These are phyloP conservation scores for Elymus sibiricus DNA, from an alignment of 176 grass and related monocot genomes.

Conservation along the genomic window DNA sequence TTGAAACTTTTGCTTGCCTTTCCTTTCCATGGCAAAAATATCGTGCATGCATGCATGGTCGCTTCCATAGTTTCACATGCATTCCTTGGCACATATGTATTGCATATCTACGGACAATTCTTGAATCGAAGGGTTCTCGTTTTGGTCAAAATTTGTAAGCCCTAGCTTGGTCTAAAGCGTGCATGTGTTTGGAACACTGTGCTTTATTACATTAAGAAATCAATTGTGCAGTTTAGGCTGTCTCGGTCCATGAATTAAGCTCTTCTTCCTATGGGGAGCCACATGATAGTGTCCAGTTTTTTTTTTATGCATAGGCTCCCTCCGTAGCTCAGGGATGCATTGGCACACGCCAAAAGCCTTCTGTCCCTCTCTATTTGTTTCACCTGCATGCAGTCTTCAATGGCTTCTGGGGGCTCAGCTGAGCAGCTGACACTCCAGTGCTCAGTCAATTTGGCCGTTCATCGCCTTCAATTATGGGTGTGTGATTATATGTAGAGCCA, in stretches of 20 bases:
- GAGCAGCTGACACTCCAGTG: neutral
- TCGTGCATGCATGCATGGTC: neutral
- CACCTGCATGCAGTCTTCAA: conserved; percentile 35
- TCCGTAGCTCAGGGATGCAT: neutral
- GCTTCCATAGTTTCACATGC: neutral
- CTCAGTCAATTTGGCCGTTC: neutral
- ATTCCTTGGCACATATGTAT: neutral
- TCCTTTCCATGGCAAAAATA: neutral
- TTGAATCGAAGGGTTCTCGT: conserved; percentile 11
- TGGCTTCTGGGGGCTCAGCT: conserved; percentile 1
- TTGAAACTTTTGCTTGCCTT: conserved; percentile 27
- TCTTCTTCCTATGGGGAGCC: conserved; percentile 2
- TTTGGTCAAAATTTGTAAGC: conserved; percentile 19
- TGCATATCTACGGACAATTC: conserved; percentile 3
- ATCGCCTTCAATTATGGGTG: conserved; percentile 13
- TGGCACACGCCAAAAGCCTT: conserved; percentile 32
- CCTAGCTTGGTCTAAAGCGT: neutral
- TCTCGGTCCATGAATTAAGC: neutral
- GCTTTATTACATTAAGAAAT: conserved; percentile 7
- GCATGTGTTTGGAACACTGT: conserved; percentile 24
- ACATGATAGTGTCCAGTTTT: conserved; percentile 28
- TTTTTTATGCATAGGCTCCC: neutral
- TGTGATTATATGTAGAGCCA: conserved; percentile 33
- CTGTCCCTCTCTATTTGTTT: conserved; percentile 29
- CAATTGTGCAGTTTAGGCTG: neutral